phyloP scores from a whole-genome alignment of 176 grass and related monocot species.

The Carex kokanica region DNA sequence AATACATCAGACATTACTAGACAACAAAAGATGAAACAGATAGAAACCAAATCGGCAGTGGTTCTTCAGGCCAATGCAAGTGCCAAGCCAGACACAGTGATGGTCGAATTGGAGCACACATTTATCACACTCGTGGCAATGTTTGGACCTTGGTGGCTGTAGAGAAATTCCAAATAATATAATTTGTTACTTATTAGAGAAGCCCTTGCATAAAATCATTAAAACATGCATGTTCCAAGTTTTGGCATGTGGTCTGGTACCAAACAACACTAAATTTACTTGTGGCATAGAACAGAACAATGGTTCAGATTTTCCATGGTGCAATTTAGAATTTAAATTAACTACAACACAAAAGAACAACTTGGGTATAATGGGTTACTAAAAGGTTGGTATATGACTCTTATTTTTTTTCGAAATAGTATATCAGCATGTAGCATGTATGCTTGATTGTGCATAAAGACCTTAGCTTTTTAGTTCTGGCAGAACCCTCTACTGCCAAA shows the following conservation, averaged over 20 bases:
- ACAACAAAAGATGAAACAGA: slow-evolving; percentile 18
- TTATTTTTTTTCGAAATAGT: not conserved
- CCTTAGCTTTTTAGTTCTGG: not conserved
- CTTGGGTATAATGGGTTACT: not conserved
- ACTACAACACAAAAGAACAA: not conserved
- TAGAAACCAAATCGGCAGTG: slow-evolving; percentile 86
- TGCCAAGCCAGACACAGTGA: slow-evolving; percentile 98
- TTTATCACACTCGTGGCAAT: slow-evolving; percentile 96
- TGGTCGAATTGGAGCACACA: slow-evolving; percentile 98
- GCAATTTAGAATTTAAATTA: not conserved
- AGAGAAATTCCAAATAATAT: slow-evolving; percentile 30
- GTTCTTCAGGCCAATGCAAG: slow-evolving; percentile 91
- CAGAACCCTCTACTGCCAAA: not conserved
- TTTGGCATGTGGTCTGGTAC: not conserved
- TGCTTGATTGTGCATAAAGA: not conserved
- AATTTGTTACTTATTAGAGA: slow-evolving; percentile 24
- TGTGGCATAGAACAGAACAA: not conserved
- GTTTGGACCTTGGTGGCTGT: slow-evolving; percentile 86
- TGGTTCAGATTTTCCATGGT: not conserved
- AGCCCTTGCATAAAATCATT: slow-evolving; percentile 23
- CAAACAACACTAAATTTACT: not conserved
- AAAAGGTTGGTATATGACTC: not conserved
- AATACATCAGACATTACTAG: slow-evolving; percentile 7
- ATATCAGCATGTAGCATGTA: not conserved
- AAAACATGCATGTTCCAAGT: not conserved